Evolutionary conservation across 305 asterid species (phyloP), one percentile per base, ranked within the genome.

Genomic region (Andrographis paniculata): DNA sequence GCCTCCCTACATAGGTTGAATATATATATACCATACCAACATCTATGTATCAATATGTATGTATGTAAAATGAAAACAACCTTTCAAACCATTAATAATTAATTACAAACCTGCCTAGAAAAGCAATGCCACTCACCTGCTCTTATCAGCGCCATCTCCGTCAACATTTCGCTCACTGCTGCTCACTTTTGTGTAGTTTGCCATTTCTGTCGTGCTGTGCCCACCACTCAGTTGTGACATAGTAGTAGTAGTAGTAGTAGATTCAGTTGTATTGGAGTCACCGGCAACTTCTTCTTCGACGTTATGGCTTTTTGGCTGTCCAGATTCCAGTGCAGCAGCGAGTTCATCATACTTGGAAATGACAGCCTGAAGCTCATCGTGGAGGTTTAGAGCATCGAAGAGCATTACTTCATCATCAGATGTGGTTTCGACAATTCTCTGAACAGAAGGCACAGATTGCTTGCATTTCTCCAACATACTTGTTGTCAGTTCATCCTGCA

Each of bases 311-410:
- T 55, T 50, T 14, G 67, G 62, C 46, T 48, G 64, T 42, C 51
- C 72, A 14, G 82, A 48, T 45, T 71, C 82, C 6, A 48, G n/a
- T 31, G 71, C 70, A 58, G 92, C 68, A 44, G 62, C 67, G 60
- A 77, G 70, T 62, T 87, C 94, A 56, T 53, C 56, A 17, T 66
- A 70, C 53, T 52, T 70, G 50, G 91, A 68, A 61, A 80, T 73
- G 44, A 67, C 77, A 20, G 60, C 73, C 55, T 65, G 95, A 59
- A 88, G 87, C 69, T 88, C 97, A 47, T 88, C 97, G 0, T 79
- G 93, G 55, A 88, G 87, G 62, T 79, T 78, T 45, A 88, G 72
- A 53, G 95, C 91, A 62, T 88, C 97, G 21, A 88, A 82, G 48
- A 88, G 81, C 77, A 88, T 72, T 42, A 70, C 91, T 63, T 88